These are phyloP conservation scores for Carex scoparia DNA, from an alignment of 176 grass and related monocot genomes.

Conservation along the genomic window DNA sequence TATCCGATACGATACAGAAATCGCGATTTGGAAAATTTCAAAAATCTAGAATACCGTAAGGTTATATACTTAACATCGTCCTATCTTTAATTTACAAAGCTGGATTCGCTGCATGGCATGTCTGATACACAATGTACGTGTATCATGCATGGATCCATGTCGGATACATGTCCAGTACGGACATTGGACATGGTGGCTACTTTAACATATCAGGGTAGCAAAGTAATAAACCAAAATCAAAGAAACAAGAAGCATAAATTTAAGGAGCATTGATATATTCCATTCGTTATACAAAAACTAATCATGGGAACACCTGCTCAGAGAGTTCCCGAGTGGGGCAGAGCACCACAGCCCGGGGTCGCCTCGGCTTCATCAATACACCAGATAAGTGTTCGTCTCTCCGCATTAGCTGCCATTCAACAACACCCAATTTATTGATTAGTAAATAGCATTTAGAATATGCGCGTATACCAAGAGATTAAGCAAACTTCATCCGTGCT, in stretches of 20 bases:
- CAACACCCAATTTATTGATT: neutral
- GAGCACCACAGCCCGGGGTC: conserved; percentile 75
- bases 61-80: too few species aligned
- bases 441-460: neutral
- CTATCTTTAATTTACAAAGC: too few species aligned
- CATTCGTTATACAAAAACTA: neutral
- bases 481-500: neutral
- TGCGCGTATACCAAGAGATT: neutral
- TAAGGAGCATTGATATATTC: neutral
- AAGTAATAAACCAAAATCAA: neutral
- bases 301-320: conserved; percentile 60
- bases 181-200: too few species aligned
- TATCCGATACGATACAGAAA: too few species aligned
- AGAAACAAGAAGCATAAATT: neutral
- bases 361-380: conserved; percentile 77
- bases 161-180: too few species aligned
- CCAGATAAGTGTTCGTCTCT: conserved; percentile 64
- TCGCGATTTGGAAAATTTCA: too few species aligned
- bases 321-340: conserved; percentile 93
- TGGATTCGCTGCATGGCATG: too few species aligned
- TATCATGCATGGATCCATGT: too few species aligned
- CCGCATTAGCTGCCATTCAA: conserved; percentile 56
- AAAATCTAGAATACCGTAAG: too few species aligned
- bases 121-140: too few species aligned
- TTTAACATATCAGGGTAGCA: neutral